Base-by-base conservation (phyloP, 1,284 basidiomycete genomes). In the Ceratobasidium sp. region DNA sequence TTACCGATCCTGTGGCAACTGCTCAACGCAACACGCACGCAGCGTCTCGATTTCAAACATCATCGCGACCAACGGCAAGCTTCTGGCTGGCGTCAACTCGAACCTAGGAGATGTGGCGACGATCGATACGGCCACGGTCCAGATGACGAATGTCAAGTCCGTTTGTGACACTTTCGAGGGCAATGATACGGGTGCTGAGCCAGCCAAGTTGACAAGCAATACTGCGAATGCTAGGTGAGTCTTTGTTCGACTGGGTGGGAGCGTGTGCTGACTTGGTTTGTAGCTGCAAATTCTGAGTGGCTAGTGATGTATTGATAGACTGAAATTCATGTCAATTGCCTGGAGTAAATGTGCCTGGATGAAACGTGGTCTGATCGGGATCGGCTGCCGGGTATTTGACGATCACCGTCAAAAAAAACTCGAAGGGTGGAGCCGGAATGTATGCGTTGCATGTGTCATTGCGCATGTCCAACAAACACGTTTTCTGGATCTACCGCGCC, bases 31-130 rank as follows among this genome's bases (percentile, higher is more conserved):
- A 17, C 8, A 8, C 17, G 17, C 7, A 40, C 38, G 38, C 17
- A 17, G 17, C 7, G 75, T 76, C 29, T 53, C 78, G 70, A 75
- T 79, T 60, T 47, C 32, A 29, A 32, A 68, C 13, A 57, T 72
- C 57, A 70, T 45, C 12, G 71, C 69, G 22, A 40, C 25, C 13
- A 49, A 38, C 40, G 67, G 65, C 31, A 45, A 25, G 1, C 4
- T 25, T 10, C 68, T 72, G 12, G 62, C 55, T 7, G 71, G 71
- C 15, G 40, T 73, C 49, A 71, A 71, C 43, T 62, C 67, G 12
- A 69, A 71, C 57, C 69, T 60, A n/a, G 68, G 56, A 20, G 70
- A 71, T 40, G 50, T 50, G 2, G 70, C 70, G 6, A 71, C 40
- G 25, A 71, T 69, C 70, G 42, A 27, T n/a, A 32, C 25, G 29